phyloP scores from a whole-genome alignment of 352 stramenopile species.

The Elongisporangium anandrum region DNA sequence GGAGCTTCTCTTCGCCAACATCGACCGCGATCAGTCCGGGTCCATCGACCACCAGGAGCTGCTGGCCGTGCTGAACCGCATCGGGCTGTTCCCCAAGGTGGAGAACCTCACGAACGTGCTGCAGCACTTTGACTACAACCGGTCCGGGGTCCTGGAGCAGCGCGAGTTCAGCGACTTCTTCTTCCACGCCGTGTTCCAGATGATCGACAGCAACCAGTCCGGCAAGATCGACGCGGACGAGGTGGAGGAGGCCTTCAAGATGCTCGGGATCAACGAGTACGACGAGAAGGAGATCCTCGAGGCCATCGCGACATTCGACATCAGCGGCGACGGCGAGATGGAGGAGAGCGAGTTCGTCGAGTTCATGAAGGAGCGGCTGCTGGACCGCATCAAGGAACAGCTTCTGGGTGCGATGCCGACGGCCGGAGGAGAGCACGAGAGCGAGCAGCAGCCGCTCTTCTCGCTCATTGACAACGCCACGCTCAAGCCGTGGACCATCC shows the following conservation, averaged over 20 bases:
- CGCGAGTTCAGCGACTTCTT: constrained; percentile 67
- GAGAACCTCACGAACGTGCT: constrained; percentile 46
- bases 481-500: constrained; percentile 60
- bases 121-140: constrained; percentile 47
- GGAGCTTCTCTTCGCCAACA: constrained; percentile 56
- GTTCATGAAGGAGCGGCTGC: constrained; percentile 66
- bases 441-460: constrained; percentile 13
- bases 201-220: constrained; percentile 68
- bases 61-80: constrained; percentile 54
- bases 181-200: constrained; percentile 69
- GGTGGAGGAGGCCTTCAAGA: constrained; percentile 67
- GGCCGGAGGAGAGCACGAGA: constrained; percentile 6
- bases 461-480: constrained; percentile 47
- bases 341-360: constrained; percentile 80
- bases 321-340: constrained; percentile 74
- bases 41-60: constrained; percentile 51
- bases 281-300: constrained; percentile 58
- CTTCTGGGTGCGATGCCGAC: constrained; percentile 12
- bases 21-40: constrained; percentile 63
- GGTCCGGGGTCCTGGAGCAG: constrained; percentile 38
- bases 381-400: constrained; percentile 56
- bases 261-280: constrained; percentile 57
- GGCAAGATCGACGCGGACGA: constrained; percentile 78
- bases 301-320: constrained; percentile 66
- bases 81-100: constrained; percentile 52